phyloP scores from a whole-genome alignment of 495 filamentous ascomycete genomes.

The Hypoxylon fuscum region DNA sequence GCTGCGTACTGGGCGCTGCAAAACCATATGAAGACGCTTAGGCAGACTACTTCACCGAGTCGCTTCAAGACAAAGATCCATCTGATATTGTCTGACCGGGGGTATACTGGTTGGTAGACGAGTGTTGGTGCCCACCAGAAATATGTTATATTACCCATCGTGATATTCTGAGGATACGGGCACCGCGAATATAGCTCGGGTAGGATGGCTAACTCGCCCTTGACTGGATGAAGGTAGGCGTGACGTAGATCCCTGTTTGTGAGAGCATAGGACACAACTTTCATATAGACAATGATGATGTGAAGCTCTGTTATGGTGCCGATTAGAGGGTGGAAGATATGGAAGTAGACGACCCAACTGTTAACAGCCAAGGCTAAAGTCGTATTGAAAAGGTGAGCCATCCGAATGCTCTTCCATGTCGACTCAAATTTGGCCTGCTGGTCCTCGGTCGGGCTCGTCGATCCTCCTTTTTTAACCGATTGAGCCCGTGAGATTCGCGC shows the following conservation, averaged over 20 bases:
- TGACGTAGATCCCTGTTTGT: constrained; percentile 95
- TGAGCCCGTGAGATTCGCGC: constrained; percentile 72
- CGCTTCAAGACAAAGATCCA: constrained; percentile 89
- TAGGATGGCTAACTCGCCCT: constrained; percentile 64
- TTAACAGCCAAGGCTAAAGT: constrained; percentile 81
- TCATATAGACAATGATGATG: constrained; percentile 94
- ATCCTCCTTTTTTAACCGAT: constrained; percentile 64
- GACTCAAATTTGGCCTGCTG: constrained; percentile 68
- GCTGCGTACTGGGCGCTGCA: constrained; percentile 91
- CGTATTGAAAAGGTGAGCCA: constrained; percentile 82
- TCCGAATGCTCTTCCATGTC: constrained; percentile 80
- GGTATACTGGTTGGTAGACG: constrained; percentile 97
- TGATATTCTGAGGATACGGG: constrained; percentile 91
- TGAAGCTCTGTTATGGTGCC: constrained; percentile 91
- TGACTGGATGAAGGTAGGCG: constrained; percentile 77
- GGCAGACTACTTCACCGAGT: constrained; percentile 73
- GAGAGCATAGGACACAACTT: constrained; percentile 93
- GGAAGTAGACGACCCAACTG: constrained; percentile 85
- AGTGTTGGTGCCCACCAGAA: constrained; percentile 98
- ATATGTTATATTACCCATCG: constrained; percentile 83
- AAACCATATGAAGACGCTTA: constrained; percentile 92
- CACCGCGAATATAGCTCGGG: constrained; percentile 84
- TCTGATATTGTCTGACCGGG: constrained; percentile 76
- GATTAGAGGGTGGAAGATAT: constrained; percentile 91
- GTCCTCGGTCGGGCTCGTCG: constrained; percentile 61